Conservation (phyloP, 2,329 filamentous ascomycete genomes). For the Zasmidium citrigriseum region DNA sequence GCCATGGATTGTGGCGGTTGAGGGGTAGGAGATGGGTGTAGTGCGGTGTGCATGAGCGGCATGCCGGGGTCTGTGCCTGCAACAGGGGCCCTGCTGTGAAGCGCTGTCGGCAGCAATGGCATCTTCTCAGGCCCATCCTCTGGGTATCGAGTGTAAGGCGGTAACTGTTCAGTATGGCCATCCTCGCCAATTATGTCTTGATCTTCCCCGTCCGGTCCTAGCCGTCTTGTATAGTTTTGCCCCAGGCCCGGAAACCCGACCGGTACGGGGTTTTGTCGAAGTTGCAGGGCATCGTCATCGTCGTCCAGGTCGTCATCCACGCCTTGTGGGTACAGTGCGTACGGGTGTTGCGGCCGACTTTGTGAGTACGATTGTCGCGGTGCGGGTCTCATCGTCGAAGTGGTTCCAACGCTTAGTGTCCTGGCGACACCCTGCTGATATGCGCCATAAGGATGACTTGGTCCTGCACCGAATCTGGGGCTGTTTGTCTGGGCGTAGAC, state of each 20-base stretch:
- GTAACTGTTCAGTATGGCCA: constrained; percentile 86
- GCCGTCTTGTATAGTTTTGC: constrained; percentile 66
- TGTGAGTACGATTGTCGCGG: constrained; percentile 50
- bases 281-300: constrained; percentile 36
- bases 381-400: constrained; percentile 64
- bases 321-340: constrained; percentile 82
- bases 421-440: constrained; percentile 69
- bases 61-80: constrained; percentile 35
- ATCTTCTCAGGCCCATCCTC: constrained; percentile 63
- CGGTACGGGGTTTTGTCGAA: constrained; percentile 49
- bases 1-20: constrained; percentile 35
- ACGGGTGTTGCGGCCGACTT: constrained; percentile 73
- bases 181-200: constrained; percentile 84
- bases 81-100: constrained; percentile 36
- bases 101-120: constrained; percentile 43
- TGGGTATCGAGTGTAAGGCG: constrained; percentile 88
- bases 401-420: constrained; percentile 68
- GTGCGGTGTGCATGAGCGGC: constrained; percentile 35
- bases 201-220: constrained; percentile 82
- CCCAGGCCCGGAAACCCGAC: constrained; percentile 73
- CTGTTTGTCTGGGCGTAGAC: constrained; percentile 52
- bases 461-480: constrained; percentile 69
- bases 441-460: constrained; percentile 82
- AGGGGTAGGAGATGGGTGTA: constrained; percentile 32
- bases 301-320: constrained; percentile 61